Evolutionary conservation across 2,329 filamentous ascomycete genomes (phyloP).

Genomic region (Aaosphaeria arxii): DNA sequence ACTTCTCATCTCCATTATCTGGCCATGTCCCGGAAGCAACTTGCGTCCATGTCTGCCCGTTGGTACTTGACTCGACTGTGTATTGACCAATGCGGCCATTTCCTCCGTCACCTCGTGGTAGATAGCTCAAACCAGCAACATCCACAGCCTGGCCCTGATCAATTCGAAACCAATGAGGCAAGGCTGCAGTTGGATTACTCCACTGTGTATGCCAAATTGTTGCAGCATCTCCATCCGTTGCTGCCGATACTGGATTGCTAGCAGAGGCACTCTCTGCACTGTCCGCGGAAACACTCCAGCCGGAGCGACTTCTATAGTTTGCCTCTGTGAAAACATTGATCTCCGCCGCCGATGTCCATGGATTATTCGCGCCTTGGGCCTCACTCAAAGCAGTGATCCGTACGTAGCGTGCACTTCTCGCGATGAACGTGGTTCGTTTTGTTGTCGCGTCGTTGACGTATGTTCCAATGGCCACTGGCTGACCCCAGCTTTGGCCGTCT

Average conservation of each 20-base stretch:
- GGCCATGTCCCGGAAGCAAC: conserved; percentile 14
- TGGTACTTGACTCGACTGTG: conserved; percentile 10
- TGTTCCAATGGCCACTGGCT: conserved; percentile 22
- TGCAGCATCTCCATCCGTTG: conserved; percentile 8
- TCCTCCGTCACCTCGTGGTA: conserved; percentile 5
- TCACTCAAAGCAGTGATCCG: conserved; percentile 21
- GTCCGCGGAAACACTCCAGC: conserved; percentile 13
- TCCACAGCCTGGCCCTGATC: conserved; percentile 9
- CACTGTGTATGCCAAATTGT: conserved; percentile 16
- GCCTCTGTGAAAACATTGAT: conserved; percentile 22
- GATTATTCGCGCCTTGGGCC: conserved; percentile 14
- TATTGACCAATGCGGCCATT: conserved; percentile 18
- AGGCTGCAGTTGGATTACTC: conserved; percentile 1
- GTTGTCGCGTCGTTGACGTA: conserved; percentile 20
- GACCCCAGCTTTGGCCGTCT: conserved; percentile 25
- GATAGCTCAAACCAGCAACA: conserved; percentile 12
- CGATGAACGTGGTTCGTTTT: conserved; percentile 22
- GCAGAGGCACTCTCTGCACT: conserved; percentile 6
- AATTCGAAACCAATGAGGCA: conserved; percentile 18
- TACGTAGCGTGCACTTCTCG: conserved; percentile 18
- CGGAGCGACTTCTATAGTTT: conserved; percentile 5
- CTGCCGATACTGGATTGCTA: conserved; percentile 3
- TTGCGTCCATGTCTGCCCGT: conserved; percentile 11
- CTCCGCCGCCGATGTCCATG: conserved; percentile 20
- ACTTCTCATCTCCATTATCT: conserved; percentile 11